Conservation (phyloP, 1,284 basidiomycete species). For the Ceraceosorus guamensis region DNA sequence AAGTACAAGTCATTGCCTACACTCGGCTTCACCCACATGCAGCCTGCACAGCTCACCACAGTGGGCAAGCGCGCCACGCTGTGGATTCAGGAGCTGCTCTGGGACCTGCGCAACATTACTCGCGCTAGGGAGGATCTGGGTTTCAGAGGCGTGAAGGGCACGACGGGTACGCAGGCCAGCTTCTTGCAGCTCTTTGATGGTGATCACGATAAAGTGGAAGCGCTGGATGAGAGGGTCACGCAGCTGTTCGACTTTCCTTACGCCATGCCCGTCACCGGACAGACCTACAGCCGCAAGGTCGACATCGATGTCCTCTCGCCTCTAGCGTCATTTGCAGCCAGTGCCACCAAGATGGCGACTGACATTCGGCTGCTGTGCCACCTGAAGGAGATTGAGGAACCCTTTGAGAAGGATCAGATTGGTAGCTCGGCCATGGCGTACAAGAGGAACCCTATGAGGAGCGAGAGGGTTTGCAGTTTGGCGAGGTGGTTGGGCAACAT, state of each 20-base stretch:
- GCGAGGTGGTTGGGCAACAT: constrained; percentile 66
- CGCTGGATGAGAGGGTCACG: constrained; percentile 69
- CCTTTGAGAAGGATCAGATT: constrained; percentile 97
- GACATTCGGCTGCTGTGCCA: constrained; percentile 62
- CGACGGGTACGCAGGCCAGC: constrained; percentile 94
- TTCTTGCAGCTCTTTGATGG: constrained; percentile 93
- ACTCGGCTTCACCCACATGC: constrained; percentile 97
- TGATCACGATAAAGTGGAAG: constrained; percentile 74
- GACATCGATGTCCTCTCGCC: constrained; percentile 87
- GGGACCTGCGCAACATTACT: constrained; percentile 90
- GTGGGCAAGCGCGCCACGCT: constrained; percentile 98
- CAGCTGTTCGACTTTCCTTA: constrained; percentile 83
- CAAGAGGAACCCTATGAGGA: constrained; percentile 99
- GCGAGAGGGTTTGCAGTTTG: constrained; percentile 90
- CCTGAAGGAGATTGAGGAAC: constrained; percentile 87
- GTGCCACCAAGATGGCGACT: constrained; percentile 95
- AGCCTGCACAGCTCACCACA: constrained; percentile 95
- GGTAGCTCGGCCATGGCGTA: constrained; percentile 95
- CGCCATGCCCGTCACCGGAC: constrained; percentile 93
- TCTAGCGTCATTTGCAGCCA: constrained; percentile 83
- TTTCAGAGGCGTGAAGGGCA: constrained; percentile 97
- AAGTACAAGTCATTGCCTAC: constrained; percentile 51
- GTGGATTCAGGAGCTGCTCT: constrained; percentile 91
- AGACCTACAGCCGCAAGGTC: constrained; percentile 97
- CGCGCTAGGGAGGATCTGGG: constrained; percentile 87